Evolutionary conservation across 2,329 filamentous ascomycete species (phyloP).

Genomic region (Ceratocystis ficicola): DNA sequence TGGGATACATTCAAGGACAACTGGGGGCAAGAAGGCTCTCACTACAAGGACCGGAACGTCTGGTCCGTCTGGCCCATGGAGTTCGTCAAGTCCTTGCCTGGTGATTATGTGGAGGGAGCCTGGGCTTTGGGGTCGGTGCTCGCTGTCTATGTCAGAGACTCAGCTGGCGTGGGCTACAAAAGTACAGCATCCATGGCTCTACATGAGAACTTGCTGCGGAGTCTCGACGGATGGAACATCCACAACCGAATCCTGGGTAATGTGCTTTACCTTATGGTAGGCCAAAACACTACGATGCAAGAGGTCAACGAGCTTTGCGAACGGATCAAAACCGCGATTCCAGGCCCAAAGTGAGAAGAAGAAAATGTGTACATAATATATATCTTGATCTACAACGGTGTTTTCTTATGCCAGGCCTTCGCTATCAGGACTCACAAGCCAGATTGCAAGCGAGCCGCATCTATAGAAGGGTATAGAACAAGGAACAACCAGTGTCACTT

Average conservation of each 20-base stretch:
- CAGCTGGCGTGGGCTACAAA: slow-evolving; percentile 36
- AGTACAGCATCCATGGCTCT: slow-evolving; percentile 37
- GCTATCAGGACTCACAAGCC: too few species aligned
- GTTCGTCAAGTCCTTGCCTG: slow-evolving; percentile 49
- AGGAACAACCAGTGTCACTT: too few species aligned
- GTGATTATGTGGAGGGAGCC: slow-evolving; percentile 45
- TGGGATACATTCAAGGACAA: slow-evolving; percentile 46
- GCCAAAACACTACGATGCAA: slow-evolving; percentile 34
- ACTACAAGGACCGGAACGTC: slow-evolving; percentile 24
- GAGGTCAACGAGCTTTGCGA: slow-evolving; percentile 20
- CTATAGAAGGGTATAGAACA: too few species aligned
- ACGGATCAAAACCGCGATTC: neutral
- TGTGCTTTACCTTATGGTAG: slow-evolving; percentile 47
- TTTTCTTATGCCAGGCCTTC: too few species aligned
- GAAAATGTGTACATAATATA: too few species aligned
- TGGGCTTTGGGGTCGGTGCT: slow-evolving; percentile 67
- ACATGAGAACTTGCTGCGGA: slow-evolving; percentile 29
- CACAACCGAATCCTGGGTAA: slow-evolving; percentile 46
- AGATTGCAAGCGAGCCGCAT: too few species aligned
- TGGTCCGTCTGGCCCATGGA: slow-evolving; percentile 62
- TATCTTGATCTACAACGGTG: too few species aligned
- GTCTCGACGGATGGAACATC: slow-evolving; percentile 34
- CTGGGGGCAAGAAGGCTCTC: slow-evolving; percentile 29
- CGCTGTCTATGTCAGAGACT: slow-evolving; percentile 44
- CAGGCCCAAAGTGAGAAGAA: neutral